A percentile compares a stretch with the other conserved stretches of the same genome.
Evolutionary conservation across 2,329 filamentous ascomycete species (phyloP).

Genomic region (Tolypocladium inflatum): DNA sequence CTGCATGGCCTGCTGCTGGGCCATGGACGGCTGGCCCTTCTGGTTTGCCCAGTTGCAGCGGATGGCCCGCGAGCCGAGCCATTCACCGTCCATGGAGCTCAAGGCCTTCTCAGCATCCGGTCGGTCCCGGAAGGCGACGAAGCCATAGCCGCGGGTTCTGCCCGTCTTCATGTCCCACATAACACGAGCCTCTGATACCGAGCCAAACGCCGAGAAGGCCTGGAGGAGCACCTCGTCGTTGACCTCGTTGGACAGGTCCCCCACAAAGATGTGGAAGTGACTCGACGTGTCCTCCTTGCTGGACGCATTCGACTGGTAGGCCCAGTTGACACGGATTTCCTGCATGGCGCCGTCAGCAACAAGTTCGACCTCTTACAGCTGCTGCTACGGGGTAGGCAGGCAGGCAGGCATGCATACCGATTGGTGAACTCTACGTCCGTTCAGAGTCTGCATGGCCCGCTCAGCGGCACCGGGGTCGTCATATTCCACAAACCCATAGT

Average conservation of each 20-base stretch:
- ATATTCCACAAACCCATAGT: conserved; percentile 98
- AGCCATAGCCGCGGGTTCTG: conserved; percentile 92
- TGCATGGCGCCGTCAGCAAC: conserved; percentile 26
- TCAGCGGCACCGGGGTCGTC: conserved; percentile 95
- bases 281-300: conserved; percentile 97
- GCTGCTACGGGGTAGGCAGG: background rate
- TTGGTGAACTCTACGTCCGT: conserved; percentile 91
- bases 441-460: conserved; percentile 93
- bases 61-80: conserved; percentile 95
- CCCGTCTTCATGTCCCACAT: conserved; percentile 99
- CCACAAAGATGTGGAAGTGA: conserved; percentile 98
- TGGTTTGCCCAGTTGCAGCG: conserved; percentile 99
- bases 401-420: conserved; percentile 45
- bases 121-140: conserved; percentile 93
- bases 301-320: conserved; percentile 89
- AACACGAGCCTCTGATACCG: conserved; percentile 92
- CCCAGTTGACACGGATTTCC: conserved; percentile 99
- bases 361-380: background rate
- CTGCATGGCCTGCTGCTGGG: conserved; percentile 93
- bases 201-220: conserved; percentile 92
- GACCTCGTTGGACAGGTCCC: conserved; percentile 95
- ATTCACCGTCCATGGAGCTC: conserved; percentile 97
- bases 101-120: conserved; percentile 90
- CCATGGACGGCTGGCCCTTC: conserved; percentile 98
- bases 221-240: conserved; percentile 92